Percentiles rank a stretch among this genome's conserved stretches.
Conservation (phyloP, 2,329 filamentous ascomycete genomes). For the Colletotrichum godetiae region DNA sequence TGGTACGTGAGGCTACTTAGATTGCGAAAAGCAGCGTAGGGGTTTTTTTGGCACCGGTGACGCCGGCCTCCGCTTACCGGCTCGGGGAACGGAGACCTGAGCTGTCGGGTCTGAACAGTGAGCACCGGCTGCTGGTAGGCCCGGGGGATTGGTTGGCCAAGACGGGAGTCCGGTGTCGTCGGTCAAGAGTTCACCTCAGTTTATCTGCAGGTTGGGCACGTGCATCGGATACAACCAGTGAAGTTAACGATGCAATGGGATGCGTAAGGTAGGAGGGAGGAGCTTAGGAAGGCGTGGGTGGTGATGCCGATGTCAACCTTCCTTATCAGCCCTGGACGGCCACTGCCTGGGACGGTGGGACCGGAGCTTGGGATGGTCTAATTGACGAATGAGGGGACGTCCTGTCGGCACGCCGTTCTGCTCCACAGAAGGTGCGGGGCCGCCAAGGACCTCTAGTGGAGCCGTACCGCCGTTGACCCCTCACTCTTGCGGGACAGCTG, state of each 20-base stretch:
- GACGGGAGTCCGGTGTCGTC: not conserved
- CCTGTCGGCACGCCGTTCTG: conserved; percentile 10
- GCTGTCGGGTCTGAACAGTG: not conserved
- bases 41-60: not conserved
- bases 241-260: not conserved
- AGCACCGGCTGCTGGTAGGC: not conserved
- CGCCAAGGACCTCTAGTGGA: conserved; percentile 4
- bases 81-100: not conserved
- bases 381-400: conserved; percentile 27
- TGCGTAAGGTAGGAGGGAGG: not conserved
- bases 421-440: not conserved
- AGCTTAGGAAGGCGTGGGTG: not conserved
- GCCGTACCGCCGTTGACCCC: conserved; percentile 2
- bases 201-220: not conserved
- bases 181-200: not conserved
- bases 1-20: not conserved
- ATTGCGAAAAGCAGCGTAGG: not conserved
- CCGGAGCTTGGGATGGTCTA: conserved; percentile 1
- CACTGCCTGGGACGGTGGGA: not conserved
- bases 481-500: not conserved
- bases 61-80: conserved; percentile 3
- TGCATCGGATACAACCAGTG: not conserved
- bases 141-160: not conserved
- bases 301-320: conserved; percentile 10
- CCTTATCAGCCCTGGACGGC: conserved; percentile 4